phyloP scores from a whole-genome alignment of 768 basidiomycete species.

The Suillus spraguei region DNA sequence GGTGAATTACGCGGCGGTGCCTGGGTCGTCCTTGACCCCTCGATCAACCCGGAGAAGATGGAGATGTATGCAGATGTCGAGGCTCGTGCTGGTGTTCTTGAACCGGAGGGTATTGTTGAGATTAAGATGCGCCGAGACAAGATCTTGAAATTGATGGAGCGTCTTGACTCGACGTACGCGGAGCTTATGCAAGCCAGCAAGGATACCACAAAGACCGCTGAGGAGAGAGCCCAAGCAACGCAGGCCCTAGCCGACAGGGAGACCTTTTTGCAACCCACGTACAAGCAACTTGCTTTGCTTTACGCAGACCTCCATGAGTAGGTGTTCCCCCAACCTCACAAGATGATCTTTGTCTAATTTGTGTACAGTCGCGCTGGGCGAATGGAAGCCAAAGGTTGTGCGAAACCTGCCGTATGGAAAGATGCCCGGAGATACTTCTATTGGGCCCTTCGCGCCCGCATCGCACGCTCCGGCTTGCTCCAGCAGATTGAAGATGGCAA shows the following conservation, averaged over 20 bases:
- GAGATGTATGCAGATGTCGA: constrained; percentile 99
- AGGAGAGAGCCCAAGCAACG: constrained; percentile 72
- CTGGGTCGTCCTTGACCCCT: constrained; percentile 98
- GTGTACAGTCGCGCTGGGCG: constrained; percentile 81
- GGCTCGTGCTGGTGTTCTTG: constrained; percentile 92
- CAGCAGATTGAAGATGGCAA: constrained; percentile 67
- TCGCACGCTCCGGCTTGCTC: constrained; percentile 68
- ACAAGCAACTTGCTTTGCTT: constrained; percentile 90
- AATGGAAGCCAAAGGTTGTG: constrained; percentile 98
- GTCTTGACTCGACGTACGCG: constrained; percentile 85
- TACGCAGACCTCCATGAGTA: constrained; percentile 98
- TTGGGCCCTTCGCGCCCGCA: constrained; percentile 87
- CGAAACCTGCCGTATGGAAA: constrained; percentile 85
- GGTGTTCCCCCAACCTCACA: constrained; percentile 33
- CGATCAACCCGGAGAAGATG: constrained; percentile 97
- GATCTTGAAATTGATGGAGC: constrained; percentile 87
- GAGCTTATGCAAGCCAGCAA: constrained; percentile 79
- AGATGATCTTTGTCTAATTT: constrained; percentile 12
- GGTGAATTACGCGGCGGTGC: constrained; percentile 99
- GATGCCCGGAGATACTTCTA: constrained; percentile 89
- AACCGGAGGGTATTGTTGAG: constrained; percentile 96
- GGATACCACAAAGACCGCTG: constrained; percentile 68
- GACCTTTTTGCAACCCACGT: constrained; percentile 80
- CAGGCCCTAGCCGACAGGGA: constrained; percentile 77
- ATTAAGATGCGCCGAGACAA: constrained; percentile 98